These are phyloP conservation scores for Exophiala spinifera DNA, from an alignment of 2,329 filamentous ascomycete species.

Conservation along the genomic window DNA sequence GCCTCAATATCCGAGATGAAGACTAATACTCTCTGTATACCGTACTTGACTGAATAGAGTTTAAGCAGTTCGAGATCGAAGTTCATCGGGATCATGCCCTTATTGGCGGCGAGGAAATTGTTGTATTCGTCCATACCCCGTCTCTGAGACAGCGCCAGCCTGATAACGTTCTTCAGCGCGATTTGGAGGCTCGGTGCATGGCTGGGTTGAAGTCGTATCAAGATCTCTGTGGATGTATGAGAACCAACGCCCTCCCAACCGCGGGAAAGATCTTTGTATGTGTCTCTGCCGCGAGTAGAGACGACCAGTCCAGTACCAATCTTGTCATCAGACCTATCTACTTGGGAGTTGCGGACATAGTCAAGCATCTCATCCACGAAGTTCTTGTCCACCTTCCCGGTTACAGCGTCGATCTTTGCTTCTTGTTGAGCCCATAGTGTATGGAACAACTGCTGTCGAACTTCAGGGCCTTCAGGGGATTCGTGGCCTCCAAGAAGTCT, in stretches of 20 bases:
- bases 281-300: constrained; percentile 11
- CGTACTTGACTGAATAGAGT: constrained; percentile 40
- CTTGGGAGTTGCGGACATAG: constrained; percentile 4
- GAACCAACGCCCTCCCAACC: constrained; percentile 4
- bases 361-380: constrained; percentile 36
- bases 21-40: constrained; percentile 40
- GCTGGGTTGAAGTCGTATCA: constrained; percentile 43
- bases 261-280: constrained; percentile 13
- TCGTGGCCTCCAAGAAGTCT: constrained; percentile 42
- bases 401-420: constrained; percentile 39
- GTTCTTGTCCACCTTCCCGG: constrained; percentile 40
- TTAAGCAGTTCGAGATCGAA: constrained; percentile 48
- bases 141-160: constrained; percentile 38
- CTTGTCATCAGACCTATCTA: not conserved
- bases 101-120: constrained; percentile 38
- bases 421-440: constrained; percentile 41
- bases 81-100: constrained; percentile 41
- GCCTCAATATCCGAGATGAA: constrained; percentile 48
- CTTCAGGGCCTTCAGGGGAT: constrained; percentile 31
- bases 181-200: constrained; percentile 47
- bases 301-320: constrained; percentile 23
- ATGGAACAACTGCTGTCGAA: constrained; percentile 39
- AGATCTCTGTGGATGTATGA: constrained; percentile 14
- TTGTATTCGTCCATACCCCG: constrained; percentile 41
- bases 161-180: constrained; percentile 46